Conservation (phyloP, 179 eudicot species). For the Spinacia oleracea region DNA sequence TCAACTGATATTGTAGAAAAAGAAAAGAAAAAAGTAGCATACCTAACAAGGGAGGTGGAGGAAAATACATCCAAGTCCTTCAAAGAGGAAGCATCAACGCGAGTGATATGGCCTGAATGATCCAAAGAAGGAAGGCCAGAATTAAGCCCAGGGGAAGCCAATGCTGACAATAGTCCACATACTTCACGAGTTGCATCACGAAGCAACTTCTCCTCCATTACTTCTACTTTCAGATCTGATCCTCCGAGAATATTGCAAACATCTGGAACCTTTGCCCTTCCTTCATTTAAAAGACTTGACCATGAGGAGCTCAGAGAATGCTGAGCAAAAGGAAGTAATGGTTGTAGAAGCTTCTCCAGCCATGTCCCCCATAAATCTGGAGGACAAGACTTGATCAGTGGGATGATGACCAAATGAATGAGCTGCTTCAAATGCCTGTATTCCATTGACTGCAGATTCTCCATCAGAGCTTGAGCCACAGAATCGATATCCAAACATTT, state of each 20-base stretch:
- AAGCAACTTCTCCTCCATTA: conserved; percentile 96
- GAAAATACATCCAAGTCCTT: conserved; percentile 65
- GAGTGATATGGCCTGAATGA: conserved; percentile 64
- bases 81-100: conserved; percentile 57
- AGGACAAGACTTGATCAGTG: conserved; percentile 73
- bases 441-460: conserved; percentile 87
- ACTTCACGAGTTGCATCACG: conserved; percentile 89
- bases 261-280: conserved; percentile 90
- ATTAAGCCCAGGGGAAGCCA: conserved; percentile 76
- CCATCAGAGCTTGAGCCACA: conserved; percentile 66
- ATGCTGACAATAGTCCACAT: conserved; percentile 63
- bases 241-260: conserved; percentile 57
- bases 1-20: neutral
- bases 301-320: conserved; percentile 80
- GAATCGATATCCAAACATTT: conserved; percentile 56
- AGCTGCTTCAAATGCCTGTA: conserved; percentile 88
- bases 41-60: conserved; percentile 74
- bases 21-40: conserved; percentile 27
- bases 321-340: conserved; percentile 58
- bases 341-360: conserved; percentile 81
- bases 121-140: conserved; percentile 71
- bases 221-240: conserved; percentile 83
- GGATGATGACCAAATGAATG: conserved; percentile 73
- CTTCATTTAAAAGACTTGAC: conserved; percentile 80
- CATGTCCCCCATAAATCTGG: conserved; percentile 70